Conservation (phyloP, 1,139 yeast species). For the Pichia sp. region DNA sequence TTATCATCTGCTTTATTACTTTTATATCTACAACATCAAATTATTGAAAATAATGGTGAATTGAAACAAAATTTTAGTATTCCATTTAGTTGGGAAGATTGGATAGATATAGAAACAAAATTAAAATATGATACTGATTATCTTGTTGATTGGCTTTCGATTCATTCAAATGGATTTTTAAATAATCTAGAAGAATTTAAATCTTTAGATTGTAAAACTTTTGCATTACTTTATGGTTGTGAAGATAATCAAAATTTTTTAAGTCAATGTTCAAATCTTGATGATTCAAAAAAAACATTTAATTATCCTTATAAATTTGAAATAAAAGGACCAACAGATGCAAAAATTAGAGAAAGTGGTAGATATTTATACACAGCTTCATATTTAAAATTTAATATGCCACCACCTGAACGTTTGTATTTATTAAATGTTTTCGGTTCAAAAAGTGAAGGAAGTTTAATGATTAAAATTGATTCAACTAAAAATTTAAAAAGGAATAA, state of each 20-base stretch:
- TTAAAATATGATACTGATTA: slow-evolving; percentile 17
- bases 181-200: slow-evolving; percentile 9
- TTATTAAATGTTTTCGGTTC: slow-evolving; percentile 25
- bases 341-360: slow-evolving; percentile 23
- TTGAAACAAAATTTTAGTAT: slow-evolving; percentile 20
- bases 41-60: slow-evolving; percentile 13
- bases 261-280: slow-evolving; percentile 14
- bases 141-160: slow-evolving; percentile 17
- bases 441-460: slow-evolving; percentile 20
- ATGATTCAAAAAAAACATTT: background rate
- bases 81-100: slow-evolving; percentile 29
- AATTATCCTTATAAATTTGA: slow-evolving; percentile 22
- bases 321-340: slow-evolving; percentile 14
- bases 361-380: slow-evolving; percentile 26
- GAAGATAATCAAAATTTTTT: slow-evolving; percentile 13
- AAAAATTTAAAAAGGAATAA: slow-evolving; percentile 9
- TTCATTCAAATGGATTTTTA: slow-evolving; percentile 10
- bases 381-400: slow-evolving; percentile 22
- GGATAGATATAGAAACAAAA: slow-evolving; percentile 27
- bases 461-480: slow-evolving; percentile 18
- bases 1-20: slow-evolving; percentile 24
- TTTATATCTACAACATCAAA: slow-evolving; percentile 19
- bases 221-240: slow-evolving; percentile 19
- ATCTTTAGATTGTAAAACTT: slow-evolving; percentile 19
- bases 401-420: slow-evolving; percentile 26